A percentile compares a stretch with the other conserved stretches of the same genome.
These are phyloP conservation scores for Penicillium nordicum DNA, from an alignment of 2,329 filamentous ascomycete genomes.

Conservation along the genomic window DNA sequence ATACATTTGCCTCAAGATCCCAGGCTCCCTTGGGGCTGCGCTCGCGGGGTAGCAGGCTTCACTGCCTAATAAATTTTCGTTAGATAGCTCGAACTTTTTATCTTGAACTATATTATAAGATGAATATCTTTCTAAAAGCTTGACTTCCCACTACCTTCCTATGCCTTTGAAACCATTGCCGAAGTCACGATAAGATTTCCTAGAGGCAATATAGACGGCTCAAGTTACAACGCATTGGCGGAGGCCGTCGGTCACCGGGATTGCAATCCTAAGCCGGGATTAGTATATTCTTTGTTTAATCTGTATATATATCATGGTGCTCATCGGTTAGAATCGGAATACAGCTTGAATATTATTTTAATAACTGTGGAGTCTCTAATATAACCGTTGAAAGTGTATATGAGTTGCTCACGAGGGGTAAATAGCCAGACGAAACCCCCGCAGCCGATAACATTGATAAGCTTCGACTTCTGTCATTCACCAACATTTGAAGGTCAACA, in stretches of 20 bases:
- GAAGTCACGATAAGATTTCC: neutral
- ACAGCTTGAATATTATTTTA: neutral
- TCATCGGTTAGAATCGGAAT: neutral
- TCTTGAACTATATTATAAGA: neutral
- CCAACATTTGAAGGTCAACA: neutral
- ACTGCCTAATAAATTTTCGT: neutral
- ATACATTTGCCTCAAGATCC: neutral
- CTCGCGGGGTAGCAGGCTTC: neutral
- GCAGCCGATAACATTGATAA: conserved; percentile 13
- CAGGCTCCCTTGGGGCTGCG: neutral
- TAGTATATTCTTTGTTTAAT: neutral
- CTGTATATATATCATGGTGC: neutral
- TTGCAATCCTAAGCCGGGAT: neutral
- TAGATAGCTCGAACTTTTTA: neutral
- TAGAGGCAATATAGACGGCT: neutral
- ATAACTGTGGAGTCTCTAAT: neutral
- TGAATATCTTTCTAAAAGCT: neutral
- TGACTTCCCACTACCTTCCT: neutral
- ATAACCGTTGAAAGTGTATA: neutral
- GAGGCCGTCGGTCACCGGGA: conserved; percentile 1
- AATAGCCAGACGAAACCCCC: neutral
- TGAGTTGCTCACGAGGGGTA: neutral
- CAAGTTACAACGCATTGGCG: conserved; percentile 5
- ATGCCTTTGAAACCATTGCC: neutral
- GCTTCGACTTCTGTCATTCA: conserved; percentile 3